Conservation (phyloP, 1,139 yeast species). For the Debaryomyces singareniensis region DNA sequence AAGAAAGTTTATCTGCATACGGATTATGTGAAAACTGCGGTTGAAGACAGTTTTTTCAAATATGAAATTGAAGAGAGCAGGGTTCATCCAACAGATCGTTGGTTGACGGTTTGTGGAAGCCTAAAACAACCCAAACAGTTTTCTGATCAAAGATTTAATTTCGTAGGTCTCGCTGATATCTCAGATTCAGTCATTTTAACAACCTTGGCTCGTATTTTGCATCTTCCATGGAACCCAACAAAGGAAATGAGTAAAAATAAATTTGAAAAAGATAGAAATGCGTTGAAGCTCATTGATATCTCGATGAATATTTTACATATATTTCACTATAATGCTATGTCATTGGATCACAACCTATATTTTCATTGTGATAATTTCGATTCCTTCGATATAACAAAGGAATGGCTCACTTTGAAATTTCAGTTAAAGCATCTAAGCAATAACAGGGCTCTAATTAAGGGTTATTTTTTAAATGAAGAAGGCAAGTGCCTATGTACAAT, state of each 20-base stretch:
- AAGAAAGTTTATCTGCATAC: slow-evolving; percentile 31
- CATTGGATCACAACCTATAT: slow-evolving; percentile 41
- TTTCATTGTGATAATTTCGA: slow-evolving; percentile 28
- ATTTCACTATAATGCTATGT: slow-evolving; percentile 44
- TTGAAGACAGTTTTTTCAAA: slow-evolving; percentile 31
- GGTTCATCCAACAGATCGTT: slow-evolving; percentile 28
- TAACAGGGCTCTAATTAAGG: slow-evolving; percentile 33
- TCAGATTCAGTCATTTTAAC: slow-evolving; percentile 39
- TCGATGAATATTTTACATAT: slow-evolving; percentile 35
- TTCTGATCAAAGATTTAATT: slow-evolving; percentile 25
- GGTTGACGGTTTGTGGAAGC: slow-evolving; percentile 39
- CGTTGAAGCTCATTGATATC: slow-evolving; percentile 22
- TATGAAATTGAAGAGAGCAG: slow-evolving; percentile 24
- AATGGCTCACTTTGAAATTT: slow-evolving; percentile 36
- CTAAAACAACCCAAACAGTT: slow-evolving; percentile 22
- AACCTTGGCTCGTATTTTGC: slow-evolving; percentile 37
- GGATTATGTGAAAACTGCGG: slow-evolving; percentile 34
- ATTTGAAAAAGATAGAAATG: slow-evolving; percentile 29
- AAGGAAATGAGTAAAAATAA: slow-evolving; percentile 23
- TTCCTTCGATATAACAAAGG: slow-evolving; percentile 29
- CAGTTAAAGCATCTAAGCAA: slow-evolving; percentile 32
- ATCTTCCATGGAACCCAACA: slow-evolving; percentile 42
- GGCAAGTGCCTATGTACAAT: slow-evolving; percentile 37
- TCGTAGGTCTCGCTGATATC: slow-evolving; percentile 34
- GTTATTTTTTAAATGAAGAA: slow-evolving; percentile 26